phyloP scores from a whole-genome alignment of 2,329 filamentous ascomycete species.

The Cyanodermella asteris region DNA sequence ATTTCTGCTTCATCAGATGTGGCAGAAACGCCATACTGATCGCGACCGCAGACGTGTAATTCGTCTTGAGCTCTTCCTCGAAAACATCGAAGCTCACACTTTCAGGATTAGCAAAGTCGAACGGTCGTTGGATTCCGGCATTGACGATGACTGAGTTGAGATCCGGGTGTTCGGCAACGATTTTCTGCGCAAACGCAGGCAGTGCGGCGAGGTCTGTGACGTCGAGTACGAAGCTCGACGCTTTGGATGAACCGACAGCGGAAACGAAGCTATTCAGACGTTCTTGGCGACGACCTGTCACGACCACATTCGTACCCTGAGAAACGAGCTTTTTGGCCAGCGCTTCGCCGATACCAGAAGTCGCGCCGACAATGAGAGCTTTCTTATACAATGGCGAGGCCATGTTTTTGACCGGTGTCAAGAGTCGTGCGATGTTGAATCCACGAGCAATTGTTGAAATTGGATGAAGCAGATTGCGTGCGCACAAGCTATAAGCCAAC shows the following conservation, averaged over 20 bases:
- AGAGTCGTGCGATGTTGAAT: too few species aligned
- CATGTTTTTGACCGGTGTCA: too few species aligned
- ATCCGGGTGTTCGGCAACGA: slow-evolving; percentile 25
- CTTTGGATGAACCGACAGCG: slow-evolving; percentile 23
- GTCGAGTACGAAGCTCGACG: slow-evolving; percentile 25
- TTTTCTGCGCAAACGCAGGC: too few species aligned
- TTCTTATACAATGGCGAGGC: too few species aligned
- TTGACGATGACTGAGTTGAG: slow-evolving; percentile 37
- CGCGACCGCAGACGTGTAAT: slow-evolving; percentile 25
- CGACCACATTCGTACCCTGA: slow-evolving; percentile 11
- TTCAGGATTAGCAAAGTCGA: slow-evolving; percentile 25
- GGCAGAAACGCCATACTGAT: slow-evolving; percentile 25
- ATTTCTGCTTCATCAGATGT: slow-evolving; percentile 12
- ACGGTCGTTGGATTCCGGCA: slow-evolving; percentile 28
- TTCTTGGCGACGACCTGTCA: slow-evolving; percentile 10
- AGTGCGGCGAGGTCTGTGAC: slow-evolving; percentile 28
- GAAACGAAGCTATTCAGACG: slow-evolving; percentile 23
- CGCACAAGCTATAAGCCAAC: too few species aligned
- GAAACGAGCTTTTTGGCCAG: slow-evolving; percentile 11
- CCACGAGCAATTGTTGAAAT: too few species aligned
- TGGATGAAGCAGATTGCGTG: too few species aligned
- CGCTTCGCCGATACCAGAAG: slow-evolving; percentile 22
- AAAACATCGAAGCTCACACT: slow-evolving; percentile 19
- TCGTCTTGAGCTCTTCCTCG: slow-evolving; percentile 21
- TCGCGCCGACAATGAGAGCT: slow-evolving; percentile 18